Percentiles rank a stretch among this genome's conserved stretches.
phyloP scores from a whole-genome alignment of 441 rosid genomes.

The Bocquillonia castaneifolia region DNA sequence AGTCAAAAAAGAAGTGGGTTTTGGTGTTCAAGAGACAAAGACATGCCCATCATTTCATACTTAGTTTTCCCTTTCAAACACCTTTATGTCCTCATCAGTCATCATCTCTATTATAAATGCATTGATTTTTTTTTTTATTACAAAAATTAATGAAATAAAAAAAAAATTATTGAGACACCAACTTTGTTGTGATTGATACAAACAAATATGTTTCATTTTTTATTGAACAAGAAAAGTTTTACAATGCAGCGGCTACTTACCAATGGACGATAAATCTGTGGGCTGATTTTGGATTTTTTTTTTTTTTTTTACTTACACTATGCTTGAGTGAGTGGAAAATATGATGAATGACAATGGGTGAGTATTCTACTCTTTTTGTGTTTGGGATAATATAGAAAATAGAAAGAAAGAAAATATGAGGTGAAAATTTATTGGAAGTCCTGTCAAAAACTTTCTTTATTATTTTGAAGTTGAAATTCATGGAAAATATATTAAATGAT shows the following conservation, averaged over 20 bases:
- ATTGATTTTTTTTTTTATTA: not conserved
- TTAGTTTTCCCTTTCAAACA: constrained; percentile 35
- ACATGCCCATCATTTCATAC: constrained; percentile 28
- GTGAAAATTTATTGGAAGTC: too few species aligned
- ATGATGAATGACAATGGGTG: too few species aligned
- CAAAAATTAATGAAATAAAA: not conserved
- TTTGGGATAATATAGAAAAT: too few species aligned
- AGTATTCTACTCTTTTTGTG: too few species aligned
- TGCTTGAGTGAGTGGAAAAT: too few species aligned
- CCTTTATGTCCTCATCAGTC: constrained; percentile 63
- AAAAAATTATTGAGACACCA: not conserved
- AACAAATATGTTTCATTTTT: constrained; percentile 19
- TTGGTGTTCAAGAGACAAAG: constrained; percentile 26
- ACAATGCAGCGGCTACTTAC: not conserved
- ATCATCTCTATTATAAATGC: constrained; percentile 30
- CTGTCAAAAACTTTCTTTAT: too few species aligned
- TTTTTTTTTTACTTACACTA: too few species aligned
- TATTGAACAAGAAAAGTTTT: not conserved
- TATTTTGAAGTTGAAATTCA: too few species aligned
- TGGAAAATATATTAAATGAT: too few species aligned
- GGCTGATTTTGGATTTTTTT: not conserved
- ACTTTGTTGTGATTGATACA: constrained; percentile 22
- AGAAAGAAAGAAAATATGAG: too few species aligned
- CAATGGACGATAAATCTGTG: not conserved
- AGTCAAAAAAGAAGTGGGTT: constrained; percentile 21